Evolutionary conservation across 192 early-diverging fungal species (phyloP).

Genomic region (Linnemannia hyalina): DNA sequence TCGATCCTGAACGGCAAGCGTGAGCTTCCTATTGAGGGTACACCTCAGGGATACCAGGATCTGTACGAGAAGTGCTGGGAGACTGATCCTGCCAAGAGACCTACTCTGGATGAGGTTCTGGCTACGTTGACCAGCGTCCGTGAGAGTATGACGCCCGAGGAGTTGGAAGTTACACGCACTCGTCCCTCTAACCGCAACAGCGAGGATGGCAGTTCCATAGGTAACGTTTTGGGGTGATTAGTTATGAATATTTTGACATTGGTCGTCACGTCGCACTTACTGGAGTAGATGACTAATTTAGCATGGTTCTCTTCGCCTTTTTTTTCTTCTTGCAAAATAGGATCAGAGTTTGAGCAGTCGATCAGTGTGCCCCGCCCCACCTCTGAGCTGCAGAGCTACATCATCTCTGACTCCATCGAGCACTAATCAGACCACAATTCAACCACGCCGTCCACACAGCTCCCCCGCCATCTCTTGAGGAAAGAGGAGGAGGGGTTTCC

Average conservation of each 20-base stretch:
- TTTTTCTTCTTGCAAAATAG: neutral
- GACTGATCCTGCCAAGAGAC: slow-evolving; percentile 29
- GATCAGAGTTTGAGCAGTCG: slow-evolving; percentile 31
- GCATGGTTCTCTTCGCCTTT: neutral
- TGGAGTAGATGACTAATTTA: neutral
- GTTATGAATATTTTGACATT: neutral
- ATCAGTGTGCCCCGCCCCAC: slow-evolving; percentile 44
- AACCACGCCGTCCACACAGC: neutral
- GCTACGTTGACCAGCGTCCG: slow-evolving; percentile 9
- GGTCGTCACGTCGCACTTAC: neutral
- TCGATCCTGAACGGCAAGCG: slow-evolving; percentile 53
- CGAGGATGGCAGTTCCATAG: neutral
- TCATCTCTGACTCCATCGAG: neutral
- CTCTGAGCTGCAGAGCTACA: slow-evolving; percentile 41
- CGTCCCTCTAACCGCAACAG: slow-evolving; percentile 5
- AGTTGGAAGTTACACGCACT: slow-evolving; percentile 23
- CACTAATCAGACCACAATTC: neutral
- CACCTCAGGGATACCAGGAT: slow-evolving; percentile 37
- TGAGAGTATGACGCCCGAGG: slow-evolving; percentile 10
- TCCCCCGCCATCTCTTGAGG: too few relatives aligned
- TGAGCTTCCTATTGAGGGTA: slow-evolving; percentile 34
- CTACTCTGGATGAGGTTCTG: slow-evolving; percentile 39
- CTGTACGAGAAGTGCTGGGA: slow-evolving; percentile 57
- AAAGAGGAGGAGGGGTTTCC: neutral
- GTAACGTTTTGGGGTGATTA: neutral